Base-by-base conservation (phyloP, 371 early-diverging fungal species). In the Choanephora cucurbitarum region DNA sequence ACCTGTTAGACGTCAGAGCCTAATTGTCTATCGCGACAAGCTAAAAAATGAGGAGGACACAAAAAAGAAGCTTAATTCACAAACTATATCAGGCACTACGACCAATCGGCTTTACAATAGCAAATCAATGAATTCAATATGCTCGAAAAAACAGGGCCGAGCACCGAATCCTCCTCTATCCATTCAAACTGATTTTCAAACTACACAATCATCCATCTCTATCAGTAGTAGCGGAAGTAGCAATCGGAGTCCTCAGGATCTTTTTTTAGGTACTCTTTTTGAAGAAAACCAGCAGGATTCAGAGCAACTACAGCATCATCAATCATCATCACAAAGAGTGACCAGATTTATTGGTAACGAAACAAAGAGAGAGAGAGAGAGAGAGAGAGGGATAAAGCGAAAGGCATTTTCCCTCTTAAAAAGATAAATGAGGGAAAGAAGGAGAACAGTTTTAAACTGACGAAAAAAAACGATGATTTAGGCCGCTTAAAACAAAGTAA, bases 1-100 rank as follows among this genome's bases (percentile, higher is more conserved):
- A 37, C 78, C 78, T 33, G 61, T 77, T 24, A 57, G 78, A 43
- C 66, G 72, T 18, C 78, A 77, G 52, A 77, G 78, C 48, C 55
- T 77, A 14, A 43, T 56, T 43, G 57, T 43, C 1, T 56, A 49
- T 19, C 57, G 42, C 15, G 57, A 56, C 17, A 41, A 49, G 41
- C 2, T 49, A 15, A 17, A 14, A 37, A 6, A 3, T 2, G 37
- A 44, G 21, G 9, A 34, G 23, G 28, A 32, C 24, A 41, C 22
- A 19, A 9, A 47, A 55, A 40, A 22, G 39, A 41, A 23, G 19
- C 8, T 37, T 51, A 14, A 49, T 7, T 28, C 28, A 28, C 28
- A 28, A 28, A 28, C 45, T 17, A 22, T 23, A 44, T 24, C 3
- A 28, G 28, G 28, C 32, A 21, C 11, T 22, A 37, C 15, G 6